Base-by-base conservation (phyloP, 164 flowering plant species). In the Nymphaea thermarum region DNA sequence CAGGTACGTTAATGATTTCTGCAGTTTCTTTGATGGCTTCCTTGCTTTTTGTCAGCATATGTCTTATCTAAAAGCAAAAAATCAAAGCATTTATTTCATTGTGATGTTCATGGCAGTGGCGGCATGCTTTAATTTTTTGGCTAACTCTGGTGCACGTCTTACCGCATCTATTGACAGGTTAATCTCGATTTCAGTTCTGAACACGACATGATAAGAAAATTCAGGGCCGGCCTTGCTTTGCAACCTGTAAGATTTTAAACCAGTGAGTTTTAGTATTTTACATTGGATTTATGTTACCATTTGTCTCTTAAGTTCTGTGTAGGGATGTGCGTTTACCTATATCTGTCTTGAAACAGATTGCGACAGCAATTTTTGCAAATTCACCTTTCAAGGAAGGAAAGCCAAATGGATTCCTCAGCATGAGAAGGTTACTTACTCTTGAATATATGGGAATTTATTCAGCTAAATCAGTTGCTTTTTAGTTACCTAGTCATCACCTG, bases 331-430 rank as follows among this genome's bases (percentile, higher is more conserved):
- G 57, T 62, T 17, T 17, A 17, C 11, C 36, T 25, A 25, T 25
- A 25, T 25, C 5, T 72, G 61, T 3, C 44, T 6, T 72, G 53
- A 53, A 62, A 83, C 87, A 95, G 99, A 88, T 95, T 71, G 99
- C 98, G 62, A 92, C 98, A 3, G 98, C 98, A 67, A 70, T 95
- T 14, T 95, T 92, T 89, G 96, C 99, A 64, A 95, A 95, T 81
- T 95, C 99, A 61, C 99, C 98, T 68, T 95, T 95, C 79, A 90
- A 87, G 44, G 99, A 92, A 82, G 99, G 96, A 76, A 92, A 85
- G 75, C 97, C 96, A 44, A 95, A 90, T 82, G 99, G 96, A 57
- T 95, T 79, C 73, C 93, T 90, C 69, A 95, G 99, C 83, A 92
- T 81, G 97, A 87, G 99, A 82, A 95, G 99, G 99, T 91, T 67